Conservation (phyloP, 2,329 filamentous ascomycete genomes). For the Penicillium nordicum region DNA sequence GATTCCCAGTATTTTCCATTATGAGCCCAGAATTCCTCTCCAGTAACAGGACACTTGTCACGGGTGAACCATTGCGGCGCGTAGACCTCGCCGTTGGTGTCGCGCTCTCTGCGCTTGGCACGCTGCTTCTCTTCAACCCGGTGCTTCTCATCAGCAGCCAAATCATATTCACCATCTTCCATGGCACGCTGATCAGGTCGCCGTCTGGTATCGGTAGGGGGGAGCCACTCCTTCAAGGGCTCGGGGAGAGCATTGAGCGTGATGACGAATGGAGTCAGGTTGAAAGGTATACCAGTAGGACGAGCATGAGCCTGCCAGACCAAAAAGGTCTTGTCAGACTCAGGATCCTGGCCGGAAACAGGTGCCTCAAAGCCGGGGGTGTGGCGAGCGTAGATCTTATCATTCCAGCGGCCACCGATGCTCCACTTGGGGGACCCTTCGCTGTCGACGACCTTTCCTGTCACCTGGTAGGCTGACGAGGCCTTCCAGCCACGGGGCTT, state of each 20-base stretch:
- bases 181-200: slow-evolving; percentile 94
- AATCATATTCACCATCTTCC: slow-evolving; percentile 97
- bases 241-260: slow-evolving; percentile 91
- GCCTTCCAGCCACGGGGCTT: slow-evolving; percentile 96
- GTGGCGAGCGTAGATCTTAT: slow-evolving; percentile 88
- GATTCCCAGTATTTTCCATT: slow-evolving; percentile 83
- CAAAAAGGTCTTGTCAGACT: slow-evolving; percentile 71
- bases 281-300: slow-evolving; percentile 86
- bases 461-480: slow-evolving; percentile 81
- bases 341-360: slow-evolving; percentile 53
- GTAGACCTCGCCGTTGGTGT: slow-evolving; percentile 77
- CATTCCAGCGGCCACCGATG: slow-evolving; percentile 94
- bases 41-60: slow-evolving; percentile 70
- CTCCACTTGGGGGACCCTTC: slow-evolving; percentile 80
- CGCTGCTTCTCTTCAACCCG: slow-evolving; percentile 89
- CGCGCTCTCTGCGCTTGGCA: slow-evolving; percentile 66
- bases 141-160: slow-evolving; percentile 91
- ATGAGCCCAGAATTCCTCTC: slow-evolving; percentile 86
- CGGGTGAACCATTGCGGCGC: slow-evolving; percentile 80
- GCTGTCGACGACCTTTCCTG: slow-evolving; percentile 77
- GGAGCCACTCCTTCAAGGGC: slow-evolving; percentile 69
- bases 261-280: slow-evolving; percentile 91
- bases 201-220: slow-evolving; percentile 90
- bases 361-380: slow-evolving; percentile 82
- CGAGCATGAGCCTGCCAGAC: slow-evolving; percentile 88